Evolutionary conservation across 805 yeast genomes (phyloP).

Genomic region (Helenozyma baotianmanensis): DNA sequence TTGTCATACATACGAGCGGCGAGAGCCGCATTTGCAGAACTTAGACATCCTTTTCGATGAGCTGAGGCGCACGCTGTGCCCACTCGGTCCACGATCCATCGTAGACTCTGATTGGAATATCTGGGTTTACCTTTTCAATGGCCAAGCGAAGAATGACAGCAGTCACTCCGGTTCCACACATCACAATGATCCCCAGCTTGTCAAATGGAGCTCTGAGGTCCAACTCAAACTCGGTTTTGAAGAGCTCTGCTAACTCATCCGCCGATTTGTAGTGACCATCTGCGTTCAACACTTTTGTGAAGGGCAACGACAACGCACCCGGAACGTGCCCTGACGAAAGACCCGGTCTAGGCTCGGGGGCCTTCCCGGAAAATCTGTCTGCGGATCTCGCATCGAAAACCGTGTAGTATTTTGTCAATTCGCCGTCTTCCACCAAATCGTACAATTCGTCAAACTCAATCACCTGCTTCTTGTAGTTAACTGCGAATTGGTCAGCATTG

Average conservation of each 20-base stretch:
- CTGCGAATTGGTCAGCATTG: conserved; percentile 25
- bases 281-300: conserved; percentile 51
- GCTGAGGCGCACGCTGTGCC: conserved; percentile 69
- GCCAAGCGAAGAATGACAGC: conserved; percentile 86
- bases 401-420: conserved; percentile 43
- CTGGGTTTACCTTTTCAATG: conserved; percentile 32
- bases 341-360: conserved; percentile 87
- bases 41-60: conserved; percentile 39
- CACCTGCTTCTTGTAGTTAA: conserved; percentile 42
- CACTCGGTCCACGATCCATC: conserved; percentile 92
- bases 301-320: conserved; percentile 75
- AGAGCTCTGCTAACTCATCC: conserved; percentile 42
- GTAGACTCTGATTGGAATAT: conserved; percentile 36
- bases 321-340: conserved; percentile 88
- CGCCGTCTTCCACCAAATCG: conserved; percentile 48
- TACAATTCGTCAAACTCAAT: conserved; percentile 63
- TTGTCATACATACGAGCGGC: background rate
- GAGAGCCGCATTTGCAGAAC: no score
- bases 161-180: conserved; percentile 97
- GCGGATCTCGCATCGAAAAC: conserved; percentile 79
- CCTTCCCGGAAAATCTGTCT: conserved; percentile 72
- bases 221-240: conserved; percentile 33
- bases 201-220: conserved; percentile 28
- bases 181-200: conserved; percentile 65
- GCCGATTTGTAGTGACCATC: conserved; percentile 45